Evolutionary conservation across 2,329 filamentous ascomycete genomes (phyloP).

Genomic region (Pyricularia grisea): DNA sequence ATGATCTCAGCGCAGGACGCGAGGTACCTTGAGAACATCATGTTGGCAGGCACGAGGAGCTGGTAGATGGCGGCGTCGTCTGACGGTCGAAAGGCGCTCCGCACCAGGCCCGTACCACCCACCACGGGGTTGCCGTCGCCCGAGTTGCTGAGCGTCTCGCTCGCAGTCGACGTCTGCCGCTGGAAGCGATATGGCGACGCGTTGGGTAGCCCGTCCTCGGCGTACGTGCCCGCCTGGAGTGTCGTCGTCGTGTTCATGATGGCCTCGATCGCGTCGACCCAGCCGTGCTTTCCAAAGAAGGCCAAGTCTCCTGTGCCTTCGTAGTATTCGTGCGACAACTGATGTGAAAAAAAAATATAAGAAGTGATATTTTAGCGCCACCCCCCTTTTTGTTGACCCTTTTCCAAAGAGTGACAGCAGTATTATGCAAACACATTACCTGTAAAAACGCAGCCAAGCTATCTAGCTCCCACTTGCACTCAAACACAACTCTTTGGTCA

Average conservation of each 20-base stretch:
- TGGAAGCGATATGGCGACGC: conserved; percentile 58
- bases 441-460: conserved; percentile 69
- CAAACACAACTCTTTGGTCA: conserved; percentile 59
- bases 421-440: background rate
- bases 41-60: conserved; percentile 70
- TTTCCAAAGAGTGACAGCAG: background rate
- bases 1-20: conserved; percentile 27
- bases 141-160: conserved; percentile 60
- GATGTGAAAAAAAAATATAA: too few species aligned
- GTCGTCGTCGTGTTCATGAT: conserved; percentile 54
- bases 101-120: conserved; percentile 58
- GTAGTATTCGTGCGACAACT: conserved; percentile 61
- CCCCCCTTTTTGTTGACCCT: too few species aligned
- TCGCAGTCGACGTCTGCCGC: conserved; percentile 54
- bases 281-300: conserved; percentile 59
- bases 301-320: conserved; percentile 54
- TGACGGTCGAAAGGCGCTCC: conserved; percentile 69
- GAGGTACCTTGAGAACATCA: conserved; percentile 54
- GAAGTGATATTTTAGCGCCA: background rate
- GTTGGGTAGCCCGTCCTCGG: conserved; percentile 38
- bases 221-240: conserved; percentile 58
- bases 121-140: conserved; percentile 66
- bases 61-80: conserved; percentile 72
- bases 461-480: conserved; percentile 82
- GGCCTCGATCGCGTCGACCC: conserved; percentile 56